phyloP scores from a whole-genome alignment of 2,329 filamentous ascomycete species.

The Penicillium capsulatum region DNA sequence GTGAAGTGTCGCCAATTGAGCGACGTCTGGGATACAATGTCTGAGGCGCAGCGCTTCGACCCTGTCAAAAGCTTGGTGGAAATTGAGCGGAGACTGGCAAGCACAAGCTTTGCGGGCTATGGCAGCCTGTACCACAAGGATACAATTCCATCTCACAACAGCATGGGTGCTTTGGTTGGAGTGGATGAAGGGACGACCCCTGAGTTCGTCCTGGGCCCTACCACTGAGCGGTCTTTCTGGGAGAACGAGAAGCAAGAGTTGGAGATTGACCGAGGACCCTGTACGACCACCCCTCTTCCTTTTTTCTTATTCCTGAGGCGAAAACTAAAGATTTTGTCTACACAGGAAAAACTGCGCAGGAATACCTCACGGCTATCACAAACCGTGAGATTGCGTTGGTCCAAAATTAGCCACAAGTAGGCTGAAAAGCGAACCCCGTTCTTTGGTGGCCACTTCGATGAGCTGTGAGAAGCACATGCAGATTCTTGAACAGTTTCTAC shows the following conservation, averaged over 20 bases:
- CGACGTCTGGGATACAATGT: background rate
- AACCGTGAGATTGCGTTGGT: background rate
- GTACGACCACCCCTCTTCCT: background rate
- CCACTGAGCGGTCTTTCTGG: background rate
- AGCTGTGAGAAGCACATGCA: background rate
- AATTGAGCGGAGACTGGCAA: background rate
- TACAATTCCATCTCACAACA: background rate
- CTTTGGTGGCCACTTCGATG: background rate
- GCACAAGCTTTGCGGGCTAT: background rate
- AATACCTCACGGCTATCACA: background rate
- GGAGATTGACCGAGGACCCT: background rate
- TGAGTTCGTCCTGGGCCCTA: background rate
- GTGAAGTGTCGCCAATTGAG: background rate
- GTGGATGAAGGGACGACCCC: background rate
- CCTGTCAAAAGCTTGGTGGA: background rate
- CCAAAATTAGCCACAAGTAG: background rate
- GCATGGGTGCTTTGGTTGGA: background rate
- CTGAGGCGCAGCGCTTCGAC: background rate
- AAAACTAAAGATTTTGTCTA: background rate
- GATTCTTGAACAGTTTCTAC: conserved; percentile 1
- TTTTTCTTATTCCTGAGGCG: background rate
- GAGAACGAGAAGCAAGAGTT: background rate
- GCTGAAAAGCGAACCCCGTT: background rate
- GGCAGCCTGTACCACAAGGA: background rate
- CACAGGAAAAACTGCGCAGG: background rate